Base-by-base conservation (phyloP, 2,329 filamentous ascomycete genomes). In the Hymenoscyphus linearis region DNA sequence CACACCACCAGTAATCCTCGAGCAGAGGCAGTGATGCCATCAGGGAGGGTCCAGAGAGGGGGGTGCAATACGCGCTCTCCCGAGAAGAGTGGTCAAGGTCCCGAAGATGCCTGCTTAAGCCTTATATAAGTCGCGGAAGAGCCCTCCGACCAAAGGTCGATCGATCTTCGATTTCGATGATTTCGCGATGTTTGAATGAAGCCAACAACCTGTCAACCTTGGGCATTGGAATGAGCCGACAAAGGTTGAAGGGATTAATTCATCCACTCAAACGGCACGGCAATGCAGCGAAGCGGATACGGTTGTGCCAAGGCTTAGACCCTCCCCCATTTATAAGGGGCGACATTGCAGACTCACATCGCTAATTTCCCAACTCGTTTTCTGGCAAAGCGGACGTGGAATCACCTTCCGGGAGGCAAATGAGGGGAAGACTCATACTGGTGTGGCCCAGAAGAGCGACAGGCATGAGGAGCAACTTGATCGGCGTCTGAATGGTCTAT, bases 21-120 rank as follows among this genome's bases (percentile, higher is more conserved):
- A 31, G 31, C 6, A 31, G 31, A 31, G 31, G n/a, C 13, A 36
- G 53, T 13, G 34, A 7, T 36, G 53, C 53, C 36, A 57, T 16
- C 27, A 44, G 31, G 26, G 18, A 25, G n/a, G 18, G 55, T 35
- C 36, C 18, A 47, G 34, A 37, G 18, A 7, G 36, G 22, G 25
- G 31, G 35, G 36, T 57, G 59, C 47, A 47, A 60, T 58, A 55
- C 60, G 36, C 55, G 26, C 26, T 13, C 31, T 61, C 50, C 60
- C 60, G 60, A 55, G 27, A 35, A 36, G 34, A 27, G 53, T 25
- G 26, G 26, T 37, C 40, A 58, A 52, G 56, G 56, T 52, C 56
- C 27, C n/a, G 56, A 40, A 52, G 36, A 22, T 34, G 40, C 40
- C 26, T 44, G 36, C 27, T 52, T 14, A 27, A 14, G 6, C 52